phyloP scores from a whole-genome alignment of 345 rosid species.

The Aquilaria malaccensis region DNA sequence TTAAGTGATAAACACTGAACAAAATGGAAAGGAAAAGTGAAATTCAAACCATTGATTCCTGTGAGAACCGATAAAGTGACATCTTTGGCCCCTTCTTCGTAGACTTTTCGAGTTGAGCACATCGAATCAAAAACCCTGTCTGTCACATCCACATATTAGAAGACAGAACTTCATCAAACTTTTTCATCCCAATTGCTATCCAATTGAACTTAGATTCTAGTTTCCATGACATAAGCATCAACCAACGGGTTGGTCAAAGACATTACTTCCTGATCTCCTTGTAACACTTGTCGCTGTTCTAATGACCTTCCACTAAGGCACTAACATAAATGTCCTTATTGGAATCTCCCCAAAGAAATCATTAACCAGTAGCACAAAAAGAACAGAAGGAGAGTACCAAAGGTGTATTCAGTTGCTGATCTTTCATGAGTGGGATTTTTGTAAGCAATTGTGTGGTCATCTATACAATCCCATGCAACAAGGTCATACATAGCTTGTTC shows the following conservation, averaged over 20 bases:
- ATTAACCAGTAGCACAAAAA: not conserved
- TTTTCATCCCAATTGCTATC: not conserved
- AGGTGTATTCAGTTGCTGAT: slow-evolving; percentile 31
- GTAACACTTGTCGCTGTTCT: too few relatives aligned
- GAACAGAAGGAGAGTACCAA: slow-evolving; percentile 40
- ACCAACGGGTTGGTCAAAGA: too few relatives aligned
- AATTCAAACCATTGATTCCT: slow-evolving; percentile 68
- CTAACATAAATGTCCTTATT: too few relatives aligned
- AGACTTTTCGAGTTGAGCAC: slow-evolving; percentile 59
- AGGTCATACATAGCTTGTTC: slow-evolving; percentile 90
- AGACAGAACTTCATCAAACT: not conserved
- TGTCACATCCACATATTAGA: slow-evolving; percentile 16
- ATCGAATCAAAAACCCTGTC: slow-evolving; percentile 78
- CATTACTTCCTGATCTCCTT: too few relatives aligned
- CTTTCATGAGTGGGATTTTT: slow-evolving; percentile 66
- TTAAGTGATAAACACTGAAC: not conserved
- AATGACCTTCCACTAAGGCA: too few relatives aligned
- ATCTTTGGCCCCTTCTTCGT: slow-evolving; percentile 87
- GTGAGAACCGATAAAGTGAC: slow-evolving; percentile 83
- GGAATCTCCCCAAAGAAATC: not conserved
- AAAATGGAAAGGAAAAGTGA: not conserved
- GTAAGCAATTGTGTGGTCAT: slow-evolving; percentile 49
- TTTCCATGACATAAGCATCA: too few relatives aligned
- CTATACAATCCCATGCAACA: slow-evolving; percentile 86
- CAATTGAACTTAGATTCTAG: not conserved